Conservation (phyloP, 495 filamentous ascomycete species). For the Aspergillus leporis region DNA sequence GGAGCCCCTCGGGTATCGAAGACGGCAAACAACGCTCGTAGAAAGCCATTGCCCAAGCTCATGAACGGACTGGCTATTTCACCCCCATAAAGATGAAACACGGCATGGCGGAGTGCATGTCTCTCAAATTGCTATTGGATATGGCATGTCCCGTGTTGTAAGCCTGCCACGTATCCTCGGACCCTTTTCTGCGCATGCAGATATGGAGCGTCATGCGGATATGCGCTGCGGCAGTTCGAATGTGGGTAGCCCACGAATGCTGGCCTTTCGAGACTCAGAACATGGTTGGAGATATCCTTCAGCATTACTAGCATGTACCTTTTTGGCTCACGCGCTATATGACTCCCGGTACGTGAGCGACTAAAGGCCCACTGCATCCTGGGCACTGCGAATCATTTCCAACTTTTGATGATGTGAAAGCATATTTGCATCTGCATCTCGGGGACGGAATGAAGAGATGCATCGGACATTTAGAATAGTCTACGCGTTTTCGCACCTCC, state of each 20-base stretch:
- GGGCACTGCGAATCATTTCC: neutral
- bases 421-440: neutral
- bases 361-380: neutral
- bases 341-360: neutral
- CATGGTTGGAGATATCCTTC: neutral
- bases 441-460: neutral
- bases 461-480: neutral
- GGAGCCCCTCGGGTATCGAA: constrained; percentile 68
- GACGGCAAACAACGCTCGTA: constrained; percentile 55
- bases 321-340: neutral
- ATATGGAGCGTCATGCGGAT: constrained; percentile 9
- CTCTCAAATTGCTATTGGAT: constrained; percentile 15
- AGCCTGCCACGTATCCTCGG: constrained; percentile 16
- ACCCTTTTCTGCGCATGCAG: constrained; percentile 10
- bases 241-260: neutral
- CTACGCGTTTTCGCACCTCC: neutral
- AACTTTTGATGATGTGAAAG: neutral
- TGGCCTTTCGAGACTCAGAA: constrained; percentile 12
- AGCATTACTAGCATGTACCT: neutral
- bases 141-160: constrained; percentile 11
- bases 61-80: constrained; percentile 54
- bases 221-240: constrained; percentile 1
- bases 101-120: constrained; percentile 20
- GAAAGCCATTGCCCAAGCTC: constrained; percentile 77
- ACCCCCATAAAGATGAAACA: constrained; percentile 30